Percentiles rank a stretch among this genome's conserved stretches.
Conservation (phyloP, 331 rosid species). For the Cucumis variabilis region DNA sequence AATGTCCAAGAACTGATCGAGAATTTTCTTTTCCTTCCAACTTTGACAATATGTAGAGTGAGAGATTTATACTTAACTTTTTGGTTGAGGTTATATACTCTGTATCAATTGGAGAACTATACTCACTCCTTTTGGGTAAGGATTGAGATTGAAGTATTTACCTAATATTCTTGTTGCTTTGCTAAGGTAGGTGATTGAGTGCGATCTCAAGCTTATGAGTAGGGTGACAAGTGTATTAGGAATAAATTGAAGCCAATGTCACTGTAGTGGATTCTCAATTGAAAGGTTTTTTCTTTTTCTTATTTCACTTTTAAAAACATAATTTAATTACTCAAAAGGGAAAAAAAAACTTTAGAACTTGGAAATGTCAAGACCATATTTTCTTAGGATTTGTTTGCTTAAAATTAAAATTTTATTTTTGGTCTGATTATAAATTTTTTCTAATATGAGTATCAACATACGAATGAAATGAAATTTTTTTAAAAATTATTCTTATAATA, state of each 20-base stretch:
- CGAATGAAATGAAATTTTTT: too few relatives aligned
- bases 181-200: neutral
- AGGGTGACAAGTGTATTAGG: neutral
- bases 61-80: neutral
- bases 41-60: too few relatives aligned
- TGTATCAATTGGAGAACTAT: too few relatives aligned
- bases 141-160: neutral
- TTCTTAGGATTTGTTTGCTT: too few relatives aligned
- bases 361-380: neutral
- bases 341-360: neutral
- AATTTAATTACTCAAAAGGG: neutral
- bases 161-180: neutral
- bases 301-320: neutral
- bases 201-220: neutral
- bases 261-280: neutral
- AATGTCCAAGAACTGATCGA: neutral
- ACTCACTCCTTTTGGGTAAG: neutral
- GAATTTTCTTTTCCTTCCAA: neutral
- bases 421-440: too few relatives aligned
- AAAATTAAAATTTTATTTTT: too few relatives aligned
- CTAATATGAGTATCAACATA: too few relatives aligned
- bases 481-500: too few relatives aligned
- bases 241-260: conserved; percentile 5
- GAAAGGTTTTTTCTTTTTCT: neutral
- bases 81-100: neutral